A percentile compares a stretch with the other conserved stretches of the same genome.
Conservation (phyloP, 495 filamentous ascomycete species). For the Clavariopsis aquatica region DNA sequence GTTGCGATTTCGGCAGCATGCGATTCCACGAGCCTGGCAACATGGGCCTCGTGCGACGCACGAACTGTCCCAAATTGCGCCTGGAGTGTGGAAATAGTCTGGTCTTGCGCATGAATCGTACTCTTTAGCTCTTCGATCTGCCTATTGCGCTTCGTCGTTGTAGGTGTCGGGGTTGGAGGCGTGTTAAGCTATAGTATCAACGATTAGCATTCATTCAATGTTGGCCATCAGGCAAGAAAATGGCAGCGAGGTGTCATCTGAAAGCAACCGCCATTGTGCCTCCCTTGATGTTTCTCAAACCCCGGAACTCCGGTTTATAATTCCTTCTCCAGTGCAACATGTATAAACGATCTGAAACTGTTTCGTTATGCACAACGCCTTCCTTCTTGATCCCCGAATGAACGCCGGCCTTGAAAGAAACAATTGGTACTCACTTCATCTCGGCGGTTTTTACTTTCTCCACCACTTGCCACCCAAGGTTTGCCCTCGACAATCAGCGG, state of each 20-base stretch:
- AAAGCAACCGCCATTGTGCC: not conserved
- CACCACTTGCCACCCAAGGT: slow-evolving; percentile 17
- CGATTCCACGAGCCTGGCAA: slow-evolving; percentile 38
- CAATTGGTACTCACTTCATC: slow-evolving; percentile 29
- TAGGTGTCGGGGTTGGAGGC: slow-evolving; percentile 19
- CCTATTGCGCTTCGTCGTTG: slow-evolving; percentile 8
- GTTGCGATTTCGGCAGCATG: slow-evolving; percentile 42
- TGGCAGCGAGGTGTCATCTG: not conserved
- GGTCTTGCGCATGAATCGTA: slow-evolving; percentile 32
- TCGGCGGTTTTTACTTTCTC: slow-evolving; percentile 13
- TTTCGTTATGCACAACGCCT: slow-evolving; percentile 13
- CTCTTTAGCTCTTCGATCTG: slow-evolving; percentile 35
- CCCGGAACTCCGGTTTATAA: slow-evolving; percentile 2
- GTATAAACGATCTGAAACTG: slow-evolving; percentile 18
- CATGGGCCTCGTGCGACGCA: slow-evolving; percentile 42
- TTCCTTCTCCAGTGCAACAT: slow-evolving; percentile 8
- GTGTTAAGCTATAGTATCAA: slow-evolving; percentile 16
- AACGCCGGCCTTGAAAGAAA: not conserved
- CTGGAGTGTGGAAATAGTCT: slow-evolving; percentile 34
- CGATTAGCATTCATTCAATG: slow-evolving; percentile 9
- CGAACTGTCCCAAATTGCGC: slow-evolving; percentile 39
- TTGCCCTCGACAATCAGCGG: slow-evolving; percentile 34
- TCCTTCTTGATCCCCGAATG: not conserved
- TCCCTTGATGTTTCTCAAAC: not conserved
- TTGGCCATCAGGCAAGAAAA: slow-evolving; percentile 1